Conservation (phyloP, 768 basidiomycete genomes). For the Hericium coralloides region DNA sequence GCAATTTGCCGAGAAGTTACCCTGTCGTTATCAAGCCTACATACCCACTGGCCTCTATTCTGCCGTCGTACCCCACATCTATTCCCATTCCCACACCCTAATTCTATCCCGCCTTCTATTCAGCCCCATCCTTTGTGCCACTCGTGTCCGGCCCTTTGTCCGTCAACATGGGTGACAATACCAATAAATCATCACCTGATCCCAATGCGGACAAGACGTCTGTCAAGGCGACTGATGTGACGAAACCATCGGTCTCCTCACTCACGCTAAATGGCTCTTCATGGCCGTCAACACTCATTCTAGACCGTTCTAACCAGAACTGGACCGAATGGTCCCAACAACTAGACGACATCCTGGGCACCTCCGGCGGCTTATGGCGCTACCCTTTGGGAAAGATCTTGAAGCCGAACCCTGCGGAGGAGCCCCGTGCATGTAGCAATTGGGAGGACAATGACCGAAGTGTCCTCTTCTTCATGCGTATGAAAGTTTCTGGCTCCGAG, state of each 20-base stretch:
- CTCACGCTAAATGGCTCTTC: not conserved
- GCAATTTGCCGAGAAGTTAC: not conserved
- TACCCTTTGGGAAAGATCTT: not conserved
- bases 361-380: not conserved
- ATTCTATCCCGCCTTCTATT: not conserved
- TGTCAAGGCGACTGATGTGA: not conserved
- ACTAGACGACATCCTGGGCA: not conserved
- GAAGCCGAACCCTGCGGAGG: not conserved
- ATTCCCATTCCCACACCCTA: not conserved
- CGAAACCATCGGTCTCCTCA: not conserved
- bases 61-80: too few relatives aligned
- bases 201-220: too few relatives aligned
- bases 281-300: not conserved
- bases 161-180: too few relatives aligned
- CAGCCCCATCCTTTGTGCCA: not conserved
- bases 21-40: not conserved
- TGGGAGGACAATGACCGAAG: slow-evolving; percentile 7
- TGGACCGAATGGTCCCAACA: not conserved
- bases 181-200: too few relatives aligned
- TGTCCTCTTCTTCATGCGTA: slow-evolving; percentile 1
- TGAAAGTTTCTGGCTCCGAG: not conserved
- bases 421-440: not conserved
- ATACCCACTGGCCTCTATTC: not conserved
- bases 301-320: not conserved
- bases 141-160: not conserved